phyloP scores from a whole-genome alignment of 1,284 basidiomycete species.

The Pterula multifida region DNA sequence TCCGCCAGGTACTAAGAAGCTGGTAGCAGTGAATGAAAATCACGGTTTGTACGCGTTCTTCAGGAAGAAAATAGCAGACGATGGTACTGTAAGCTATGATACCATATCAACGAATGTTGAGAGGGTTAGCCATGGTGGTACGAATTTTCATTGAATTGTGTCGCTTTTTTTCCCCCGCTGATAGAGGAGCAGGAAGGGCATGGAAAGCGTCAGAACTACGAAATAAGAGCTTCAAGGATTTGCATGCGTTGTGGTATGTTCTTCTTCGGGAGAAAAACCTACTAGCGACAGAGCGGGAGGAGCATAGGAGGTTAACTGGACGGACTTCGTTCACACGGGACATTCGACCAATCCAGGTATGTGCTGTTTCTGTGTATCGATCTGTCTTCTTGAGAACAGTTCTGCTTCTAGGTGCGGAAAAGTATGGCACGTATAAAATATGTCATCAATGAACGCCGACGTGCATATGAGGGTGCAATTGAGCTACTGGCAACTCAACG shows the following conservation, averaged over 20 bases:
- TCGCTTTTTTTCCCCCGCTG: not conserved
- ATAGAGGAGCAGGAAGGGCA: conserved; percentile 60
- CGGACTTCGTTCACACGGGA: conserved; percentile 15
- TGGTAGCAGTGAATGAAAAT: conserved; percentile 26
- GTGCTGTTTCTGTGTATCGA: too few relatives aligned
- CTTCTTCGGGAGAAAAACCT: conserved; percentile 80
- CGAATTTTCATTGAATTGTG: not conserved
- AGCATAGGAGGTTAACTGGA: conserved; percentile 48
- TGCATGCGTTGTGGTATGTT: conserved; percentile 91
- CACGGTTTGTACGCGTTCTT: conserved; percentile 74
- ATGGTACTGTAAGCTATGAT: conserved; percentile 24
- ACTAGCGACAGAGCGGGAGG: conserved; percentile 77
- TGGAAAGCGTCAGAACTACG: conserved; percentile 83
- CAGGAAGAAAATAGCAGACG: conserved; percentile 33
- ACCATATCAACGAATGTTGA: conserved; percentile 12
- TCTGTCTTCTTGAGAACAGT: too few relatives aligned
- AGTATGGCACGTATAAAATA: conserved; percentile 96
- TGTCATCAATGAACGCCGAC: conserved; percentile 83
- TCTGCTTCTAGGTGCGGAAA: conserved; percentile 69
- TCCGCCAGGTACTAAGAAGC: not conserved
- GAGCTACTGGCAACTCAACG: conserved; percentile 25
- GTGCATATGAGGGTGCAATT: conserved; percentile 66
- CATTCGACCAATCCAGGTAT: conserved; percentile 6
- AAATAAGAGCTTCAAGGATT: conserved; percentile 81
- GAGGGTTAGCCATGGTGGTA: not conserved